Conservation (phyloP, 805 yeast species). For the Pichia sporocuriosa region DNA sequence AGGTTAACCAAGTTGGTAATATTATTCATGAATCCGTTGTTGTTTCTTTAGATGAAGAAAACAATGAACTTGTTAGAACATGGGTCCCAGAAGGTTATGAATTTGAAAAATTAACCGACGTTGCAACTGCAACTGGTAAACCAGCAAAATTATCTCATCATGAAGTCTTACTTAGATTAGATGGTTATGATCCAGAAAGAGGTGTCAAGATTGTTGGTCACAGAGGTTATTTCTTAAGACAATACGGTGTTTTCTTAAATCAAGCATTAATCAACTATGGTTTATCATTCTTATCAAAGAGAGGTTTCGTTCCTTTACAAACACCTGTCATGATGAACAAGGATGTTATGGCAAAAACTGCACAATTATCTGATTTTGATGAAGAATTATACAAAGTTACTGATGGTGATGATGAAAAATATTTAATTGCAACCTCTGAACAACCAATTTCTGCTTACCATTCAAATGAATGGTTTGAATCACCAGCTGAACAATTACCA, state of each 20-base stretch:
- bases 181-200: slow-evolving; percentile 98
- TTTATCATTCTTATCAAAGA: slow-evolving; percentile 63
- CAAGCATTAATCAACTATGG: slow-evolving; percentile 98
- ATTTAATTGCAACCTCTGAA: slow-evolving; percentile 96
- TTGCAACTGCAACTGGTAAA: slow-evolving; percentile 72
- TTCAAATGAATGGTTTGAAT: slow-evolving; percentile 96
- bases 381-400: slow-evolving; percentile 96
- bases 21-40: slow-evolving; percentile 90
- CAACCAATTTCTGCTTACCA: slow-evolving; percentile 99
- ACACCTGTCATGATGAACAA: slow-evolving; percentile 99
- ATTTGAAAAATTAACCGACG: slow-evolving; percentile 47
- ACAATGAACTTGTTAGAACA: slow-evolving; percentile 78
- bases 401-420: slow-evolving; percentile 97
- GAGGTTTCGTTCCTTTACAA: slow-evolving; percentile 84
- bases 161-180: slow-evolving; percentile 87
- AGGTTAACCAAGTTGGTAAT: slow-evolving; percentile 90
- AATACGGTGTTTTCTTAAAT: slow-evolving; percentile 93
- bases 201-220: slow-evolving; percentile 97
- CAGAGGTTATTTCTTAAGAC: slow-evolving; percentile 95
- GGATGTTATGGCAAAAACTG: slow-evolving; percentile 98
- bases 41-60: slow-evolving; percentile 79
- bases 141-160: slow-evolving; percentile 87
- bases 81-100: slow-evolving; percentile 72
- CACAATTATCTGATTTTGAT: slow-evolving; percentile 95
- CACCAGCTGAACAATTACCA: slow-evolving; percentile 94